Conservation (phyloP, 768 basidiomycete species). For the Mycena indigotica region DNA sequence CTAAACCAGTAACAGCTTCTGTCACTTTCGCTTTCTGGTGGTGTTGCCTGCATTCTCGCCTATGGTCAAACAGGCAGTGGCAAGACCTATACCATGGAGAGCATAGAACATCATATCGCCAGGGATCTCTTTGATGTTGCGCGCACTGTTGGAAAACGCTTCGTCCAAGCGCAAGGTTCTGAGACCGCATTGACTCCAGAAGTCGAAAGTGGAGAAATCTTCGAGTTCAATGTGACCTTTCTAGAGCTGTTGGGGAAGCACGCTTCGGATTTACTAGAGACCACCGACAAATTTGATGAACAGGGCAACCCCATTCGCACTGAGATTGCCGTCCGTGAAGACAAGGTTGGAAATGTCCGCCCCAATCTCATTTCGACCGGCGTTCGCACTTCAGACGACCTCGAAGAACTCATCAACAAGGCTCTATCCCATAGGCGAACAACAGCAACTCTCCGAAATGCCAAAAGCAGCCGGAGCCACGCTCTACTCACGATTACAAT, state of each 20-base stretch:
- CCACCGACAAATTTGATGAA: constrained; percentile 24
- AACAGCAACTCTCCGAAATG: constrained; percentile 34
- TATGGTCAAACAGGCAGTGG: constrained; percentile 38
- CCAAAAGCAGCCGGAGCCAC: constrained; percentile 36
- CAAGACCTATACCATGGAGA: constrained; percentile 39
- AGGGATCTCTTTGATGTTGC: constrained; percentile 35
- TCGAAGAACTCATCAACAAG: constrained; percentile 33
- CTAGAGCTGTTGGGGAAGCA: constrained; percentile 36
- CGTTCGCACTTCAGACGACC: constrained; percentile 32
- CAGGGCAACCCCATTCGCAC: constrained; percentile 29
- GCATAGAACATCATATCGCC: constrained; percentile 35
- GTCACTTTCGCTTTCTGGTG: constrained; percentile 31
- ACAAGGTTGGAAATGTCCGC: constrained; percentile 33
- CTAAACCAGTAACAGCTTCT: constrained; percentile 24
- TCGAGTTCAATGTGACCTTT: constrained; percentile 36
- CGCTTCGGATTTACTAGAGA: constrained; percentile 33
- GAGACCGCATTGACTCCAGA: background rate
- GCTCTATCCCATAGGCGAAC: constrained; percentile 32
- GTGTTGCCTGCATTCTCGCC: constrained; percentile 35
- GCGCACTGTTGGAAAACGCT: constrained; percentile 21
- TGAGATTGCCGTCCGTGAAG: constrained; percentile 33
- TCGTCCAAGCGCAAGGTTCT: constrained; percentile 21
- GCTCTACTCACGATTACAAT: constrained; percentile 36
- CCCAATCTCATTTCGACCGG: constrained; percentile 30
- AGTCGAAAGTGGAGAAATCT: constrained; percentile 23